These are phyloP conservation scores for Penicillium taxi DNA, from an alignment of 495 filamentous ascomycete genomes.

Conservation along the genomic window DNA sequence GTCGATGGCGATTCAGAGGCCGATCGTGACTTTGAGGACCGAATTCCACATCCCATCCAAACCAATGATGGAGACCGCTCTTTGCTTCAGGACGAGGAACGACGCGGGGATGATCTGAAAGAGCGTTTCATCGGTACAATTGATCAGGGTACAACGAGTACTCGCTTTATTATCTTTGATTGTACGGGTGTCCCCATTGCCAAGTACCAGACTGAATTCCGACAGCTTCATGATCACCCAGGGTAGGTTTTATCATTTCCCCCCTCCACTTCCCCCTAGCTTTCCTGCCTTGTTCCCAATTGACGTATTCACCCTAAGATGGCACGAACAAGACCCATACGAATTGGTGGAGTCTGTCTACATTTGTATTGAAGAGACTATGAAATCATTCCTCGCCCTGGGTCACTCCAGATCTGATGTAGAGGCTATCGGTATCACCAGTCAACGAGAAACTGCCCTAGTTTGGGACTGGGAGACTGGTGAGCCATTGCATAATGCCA, in stretches of 20 bases:
- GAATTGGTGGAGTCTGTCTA: slow-evolving; percentile 74
- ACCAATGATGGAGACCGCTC: slow-evolving; percentile 36
- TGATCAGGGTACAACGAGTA: slow-evolving; percentile 90
- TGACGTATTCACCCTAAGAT: slow-evolving; percentile 43
- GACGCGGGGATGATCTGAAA: slow-evolving; percentile 28
- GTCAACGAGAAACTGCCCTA: slow-evolving; percentile 87
- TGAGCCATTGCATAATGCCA: slow-evolving; percentile 77
- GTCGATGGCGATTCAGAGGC: slow-evolving; percentile 28
- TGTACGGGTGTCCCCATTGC: slow-evolving; percentile 69
- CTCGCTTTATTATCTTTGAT: slow-evolving; percentile 89
- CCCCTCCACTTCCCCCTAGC: slow-evolving; percentile 1
- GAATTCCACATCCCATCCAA: slow-evolving; percentile 16
- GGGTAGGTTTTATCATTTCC: slow-evolving; percentile 51
- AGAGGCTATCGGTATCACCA: slow-evolving; percentile 85
- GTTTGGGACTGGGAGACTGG: slow-evolving; percentile 87
- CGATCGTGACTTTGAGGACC: slow-evolving; percentile 18
- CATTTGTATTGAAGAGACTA: slow-evolving; percentile 76
- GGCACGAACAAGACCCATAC: slow-evolving; percentile 88
- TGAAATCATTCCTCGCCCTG: slow-evolving; percentile 58
- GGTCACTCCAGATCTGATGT: slow-evolving; percentile 68
- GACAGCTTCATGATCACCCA: slow-evolving; percentile 78
- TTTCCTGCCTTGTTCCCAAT: too few species aligned
- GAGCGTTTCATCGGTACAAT: slow-evolving; percentile 62
- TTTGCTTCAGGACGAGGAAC: slow-evolving; percentile 34
- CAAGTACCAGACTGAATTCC: slow-evolving; percentile 86